Conservation (phyloP, 306 rosid species). For the Vicia faba region DNA sequence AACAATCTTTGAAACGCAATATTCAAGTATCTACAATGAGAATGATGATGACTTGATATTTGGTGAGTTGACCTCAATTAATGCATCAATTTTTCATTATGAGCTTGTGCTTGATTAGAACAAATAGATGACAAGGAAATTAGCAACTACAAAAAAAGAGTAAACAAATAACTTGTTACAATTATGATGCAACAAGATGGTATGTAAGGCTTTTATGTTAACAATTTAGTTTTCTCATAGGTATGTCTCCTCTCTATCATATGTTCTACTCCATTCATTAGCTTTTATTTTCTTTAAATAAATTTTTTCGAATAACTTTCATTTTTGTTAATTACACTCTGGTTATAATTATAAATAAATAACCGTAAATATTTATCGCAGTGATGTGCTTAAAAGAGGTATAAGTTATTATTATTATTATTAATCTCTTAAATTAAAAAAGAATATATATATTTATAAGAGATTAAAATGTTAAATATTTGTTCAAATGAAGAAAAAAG, state of each 20-base stretch:
- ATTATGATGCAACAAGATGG: not conserved
- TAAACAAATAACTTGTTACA: slow-evolving; percentile 2
- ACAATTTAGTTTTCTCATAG: slow-evolving; percentile 7
- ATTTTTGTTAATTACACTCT: too few species aligned
- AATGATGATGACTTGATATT: slow-evolving; percentile 76
- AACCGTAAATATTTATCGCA: too few species aligned
- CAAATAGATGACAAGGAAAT: not conserved
- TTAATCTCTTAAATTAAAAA: too few species aligned
- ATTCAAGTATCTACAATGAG: slow-evolving; percentile 47
- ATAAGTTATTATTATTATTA: too few species aligned
- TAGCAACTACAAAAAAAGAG: not conserved
- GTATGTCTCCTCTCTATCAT: not conserved
- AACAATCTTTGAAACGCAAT: slow-evolving; percentile 72
- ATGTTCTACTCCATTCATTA: not conserved
- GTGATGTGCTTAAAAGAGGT: too few species aligned
- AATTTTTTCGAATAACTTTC: too few species aligned
- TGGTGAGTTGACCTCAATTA: slow-evolving; percentile 56
- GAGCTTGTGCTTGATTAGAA: slow-evolving; percentile 54
- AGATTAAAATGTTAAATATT: too few species aligned
- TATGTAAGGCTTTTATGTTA: slow-evolving; percentile 1
- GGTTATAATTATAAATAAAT: too few species aligned
- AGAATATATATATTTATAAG: too few species aligned
- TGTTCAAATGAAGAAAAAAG: too few species aligned
- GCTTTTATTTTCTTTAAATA: not conserved
- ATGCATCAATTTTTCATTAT: slow-evolving; percentile 62